These are phyloP conservation scores for Neurospora sublineolata DNA, from an alignment of 495 filamentous ascomycete species.

Conservation along the genomic window DNA sequence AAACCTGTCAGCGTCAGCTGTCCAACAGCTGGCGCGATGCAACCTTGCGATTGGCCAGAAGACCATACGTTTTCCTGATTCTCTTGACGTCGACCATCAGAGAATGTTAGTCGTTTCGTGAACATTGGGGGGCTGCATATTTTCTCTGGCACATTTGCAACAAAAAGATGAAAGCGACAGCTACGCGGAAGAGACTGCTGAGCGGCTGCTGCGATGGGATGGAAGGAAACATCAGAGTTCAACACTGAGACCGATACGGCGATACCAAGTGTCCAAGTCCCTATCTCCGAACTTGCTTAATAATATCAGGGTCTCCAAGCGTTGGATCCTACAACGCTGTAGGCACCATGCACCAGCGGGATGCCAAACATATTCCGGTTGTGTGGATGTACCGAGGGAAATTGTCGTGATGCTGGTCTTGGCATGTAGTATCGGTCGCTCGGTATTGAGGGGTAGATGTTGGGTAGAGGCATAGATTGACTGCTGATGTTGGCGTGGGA, in stretches of 20 bases:
- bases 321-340: neutral
- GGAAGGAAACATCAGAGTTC: neutral
- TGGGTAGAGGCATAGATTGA: neutral
- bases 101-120: neutral
- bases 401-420: neutral
- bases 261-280: neutral
- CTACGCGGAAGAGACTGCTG: neutral
- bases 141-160: neutral
- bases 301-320: neutral
- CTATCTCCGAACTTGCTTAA: neutral
- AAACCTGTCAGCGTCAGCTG: neutral
- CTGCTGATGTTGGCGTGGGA: neutral
- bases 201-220: neutral
- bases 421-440: neutral
- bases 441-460: neutral
- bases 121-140: neutral
- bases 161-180: neutral
- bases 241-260: neutral
- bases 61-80: neutral
- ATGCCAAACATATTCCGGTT: neutral
- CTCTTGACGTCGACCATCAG: neutral
- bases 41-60: neutral
- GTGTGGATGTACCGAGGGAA: neutral
- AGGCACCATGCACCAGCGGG: neutral
- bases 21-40: neutral